Evolutionary conservation across 2,329 filamentous ascomycete species (phyloP).

Genomic region (Metarhizium brunneum): DNA sequence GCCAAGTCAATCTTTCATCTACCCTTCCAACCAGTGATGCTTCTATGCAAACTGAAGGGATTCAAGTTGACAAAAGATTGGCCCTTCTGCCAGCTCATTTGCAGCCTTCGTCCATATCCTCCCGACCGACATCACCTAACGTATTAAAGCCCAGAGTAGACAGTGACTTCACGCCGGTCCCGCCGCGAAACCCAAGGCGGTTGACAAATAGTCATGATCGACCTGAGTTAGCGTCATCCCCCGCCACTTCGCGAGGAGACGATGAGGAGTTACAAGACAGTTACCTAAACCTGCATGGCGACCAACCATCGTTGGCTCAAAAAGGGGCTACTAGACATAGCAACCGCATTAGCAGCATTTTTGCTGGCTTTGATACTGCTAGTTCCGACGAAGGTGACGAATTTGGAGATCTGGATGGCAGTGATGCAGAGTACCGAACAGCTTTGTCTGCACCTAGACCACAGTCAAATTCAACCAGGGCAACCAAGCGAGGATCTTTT

Average conservation of each 20-base stretch:
- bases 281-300: constrained; percentile 74
- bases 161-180: constrained; percentile 38
- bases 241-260: constrained; percentile 26
- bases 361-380: constrained; percentile 69
- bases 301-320: constrained; percentile 57
- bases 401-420: constrained; percentile 50
- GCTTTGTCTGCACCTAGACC: constrained; percentile 55
- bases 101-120: constrained; percentile 66
- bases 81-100: constrained; percentile 68
- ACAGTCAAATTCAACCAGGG: constrained; percentile 26
- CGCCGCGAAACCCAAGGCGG: constrained; percentile 52
- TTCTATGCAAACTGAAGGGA: constrained; percentile 77
- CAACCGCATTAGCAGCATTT: constrained; percentile 73
- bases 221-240: constrained; percentile 41
- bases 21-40: constrained; percentile 21
- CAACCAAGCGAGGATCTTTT: constrained; percentile 33
- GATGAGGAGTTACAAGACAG: constrained; percentile 43
- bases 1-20: constrained; percentile 53
- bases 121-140: constrained; percentile 47
- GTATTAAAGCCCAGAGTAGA: constrained; percentile 14
- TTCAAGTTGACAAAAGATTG: constrained; percentile 70
- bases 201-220: constrained; percentile 36
- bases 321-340: constrained; percentile 50
- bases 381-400: constrained; percentile 60
- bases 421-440: constrained; percentile 59